Evolutionary conservation across 345 rosid species (phyloP), one percentile per base, ranked within the genome.

Genomic region (Boechera stricta): DNA sequence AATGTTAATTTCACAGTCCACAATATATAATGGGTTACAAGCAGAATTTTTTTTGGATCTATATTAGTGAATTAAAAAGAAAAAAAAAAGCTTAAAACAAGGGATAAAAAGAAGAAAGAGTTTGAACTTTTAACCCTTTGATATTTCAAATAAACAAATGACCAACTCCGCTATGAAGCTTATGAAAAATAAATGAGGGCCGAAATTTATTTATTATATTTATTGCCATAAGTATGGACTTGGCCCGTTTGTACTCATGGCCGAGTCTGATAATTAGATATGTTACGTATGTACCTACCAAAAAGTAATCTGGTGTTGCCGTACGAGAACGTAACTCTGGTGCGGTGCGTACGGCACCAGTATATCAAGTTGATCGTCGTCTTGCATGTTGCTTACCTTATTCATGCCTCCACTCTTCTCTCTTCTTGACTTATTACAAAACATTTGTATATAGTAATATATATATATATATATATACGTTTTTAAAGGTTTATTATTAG

Each of bases 291-390:
- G 3, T 60, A 58, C 64, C 64, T 31, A 56, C 61, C 10, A 63
- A 63, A 63, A 7, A 31, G 39, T 29, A 42, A 45, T 33, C 31
- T 51, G 33, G 42, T 18, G 44, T 49, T 61, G 56, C 41, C 45
- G 32, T 32, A 49, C 58, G 42, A 49, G 26, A 51, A 49, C 33
- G 18, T 33, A 49, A 18, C 45, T 53, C 35, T 49, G 35, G 42
- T 36, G 26, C 49, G 72, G 56, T 36, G 49, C 61, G 72, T 53
- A 53, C 61, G 72, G 72, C 52, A 63, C 67, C 52, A 21, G 24
- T 51, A 68, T 68, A 2, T 68, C 51, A 54, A 38, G 21, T 38
- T 41, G 51, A 68, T 28, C 26, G 15, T 44, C 39, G 36, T 13
- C 36, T 26, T 64, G 24, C 24, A 21, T 21, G 36, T 42, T 63